phyloP scores from a whole-genome alignment of 2,329 filamentous ascomycete genomes.

The Hypoxylon sp. region DNA sequence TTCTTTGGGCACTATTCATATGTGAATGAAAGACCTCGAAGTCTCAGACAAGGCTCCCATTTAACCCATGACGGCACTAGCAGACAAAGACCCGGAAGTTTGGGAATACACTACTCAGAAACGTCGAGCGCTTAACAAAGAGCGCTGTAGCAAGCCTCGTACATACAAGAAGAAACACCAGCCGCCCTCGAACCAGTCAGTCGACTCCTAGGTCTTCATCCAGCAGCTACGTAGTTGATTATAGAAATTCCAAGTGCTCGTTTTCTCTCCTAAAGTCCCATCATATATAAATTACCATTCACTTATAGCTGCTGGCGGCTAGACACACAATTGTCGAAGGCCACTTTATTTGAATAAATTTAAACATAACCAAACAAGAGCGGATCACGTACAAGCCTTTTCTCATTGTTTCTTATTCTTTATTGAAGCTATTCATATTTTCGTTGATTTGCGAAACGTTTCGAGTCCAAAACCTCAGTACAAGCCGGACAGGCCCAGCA shows the following conservation, averaged over 20 bases:
- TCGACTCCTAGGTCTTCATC: conserved; percentile 38
- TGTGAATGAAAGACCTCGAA: conserved; percentile 50
- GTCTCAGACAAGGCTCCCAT: conserved; percentile 47
- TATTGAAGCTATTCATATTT: conserved; percentile 19
- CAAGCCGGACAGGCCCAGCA: not conserved
- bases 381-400: conserved; percentile 33
- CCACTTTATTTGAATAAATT: conserved; percentile 37
- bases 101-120: conserved; percentile 45
- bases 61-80: conserved; percentile 41
- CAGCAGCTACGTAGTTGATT: conserved; percentile 49
- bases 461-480: conserved; percentile 1
- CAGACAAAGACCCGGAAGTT: conserved; percentile 44
- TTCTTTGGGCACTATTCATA: conserved; percentile 34
- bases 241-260: conserved; percentile 50
- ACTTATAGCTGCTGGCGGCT: conserved; percentile 53
- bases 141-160: conserved; percentile 40
- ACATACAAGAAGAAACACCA: conserved; percentile 52
- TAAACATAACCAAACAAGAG: conserved; percentile 29
- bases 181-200: conserved; percentile 44
- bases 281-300: conserved; percentile 45
- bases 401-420: conserved; percentile 28
- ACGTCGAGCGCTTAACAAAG: conserved; percentile 49
- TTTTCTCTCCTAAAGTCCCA: conserved; percentile 45
- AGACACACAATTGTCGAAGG: conserved; percentile 49
- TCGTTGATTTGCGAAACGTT: conserved; percentile 4